Conservation (phyloP, 2,329 filamentous ascomycete species). For the Diaporthe citrichinensis region DNA sequence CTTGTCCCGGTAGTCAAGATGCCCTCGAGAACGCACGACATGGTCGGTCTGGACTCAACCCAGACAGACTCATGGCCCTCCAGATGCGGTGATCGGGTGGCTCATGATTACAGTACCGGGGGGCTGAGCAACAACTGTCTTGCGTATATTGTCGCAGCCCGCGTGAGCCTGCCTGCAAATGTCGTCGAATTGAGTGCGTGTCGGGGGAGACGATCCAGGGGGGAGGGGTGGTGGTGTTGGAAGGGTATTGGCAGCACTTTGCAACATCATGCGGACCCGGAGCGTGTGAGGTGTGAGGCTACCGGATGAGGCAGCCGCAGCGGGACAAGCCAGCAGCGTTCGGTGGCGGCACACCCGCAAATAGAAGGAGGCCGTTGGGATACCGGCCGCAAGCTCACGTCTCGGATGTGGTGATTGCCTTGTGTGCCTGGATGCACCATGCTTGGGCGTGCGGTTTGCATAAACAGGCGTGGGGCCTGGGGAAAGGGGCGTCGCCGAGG, state of each 20-base stretch:
- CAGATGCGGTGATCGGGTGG: constrained; percentile 4
- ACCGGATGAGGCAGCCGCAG: constrained; percentile 29
- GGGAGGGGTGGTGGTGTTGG: neutral
- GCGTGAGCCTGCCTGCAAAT: neutral
- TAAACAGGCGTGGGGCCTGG: constrained; percentile 26
- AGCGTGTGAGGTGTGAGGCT: constrained; percentile 9
- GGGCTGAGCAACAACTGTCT: constrained; percentile 18
- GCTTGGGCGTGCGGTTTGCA: constrained; percentile 3
- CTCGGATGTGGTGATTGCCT: constrained; percentile 27
- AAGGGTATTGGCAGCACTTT: constrained; percentile 10
- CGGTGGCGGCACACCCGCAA: constrained; percentile 23
- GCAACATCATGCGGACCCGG: constrained; percentile 29
- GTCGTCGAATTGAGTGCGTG: constrained; percentile 10
- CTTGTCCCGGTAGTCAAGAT: constrained; percentile 7
- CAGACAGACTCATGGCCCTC: neutral
- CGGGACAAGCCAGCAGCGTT: constrained; percentile 1
- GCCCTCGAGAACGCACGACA: neutral
- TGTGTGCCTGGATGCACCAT: constrained; percentile 32
- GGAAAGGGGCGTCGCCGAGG: constrained; percentile 24
- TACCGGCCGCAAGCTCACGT: constrained; percentile 14
- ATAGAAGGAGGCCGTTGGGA: constrained; percentile 15
- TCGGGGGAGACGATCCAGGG: neutral
- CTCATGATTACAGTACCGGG: constrained; percentile 21
- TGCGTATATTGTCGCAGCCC: constrained; percentile 30
- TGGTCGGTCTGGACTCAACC: neutral